Percentiles rank a stretch among this genome's conserved stretches.
Conservation (phyloP, 2,329 filamentous ascomycete genomes). For the Cladosporium colombiae region DNA sequence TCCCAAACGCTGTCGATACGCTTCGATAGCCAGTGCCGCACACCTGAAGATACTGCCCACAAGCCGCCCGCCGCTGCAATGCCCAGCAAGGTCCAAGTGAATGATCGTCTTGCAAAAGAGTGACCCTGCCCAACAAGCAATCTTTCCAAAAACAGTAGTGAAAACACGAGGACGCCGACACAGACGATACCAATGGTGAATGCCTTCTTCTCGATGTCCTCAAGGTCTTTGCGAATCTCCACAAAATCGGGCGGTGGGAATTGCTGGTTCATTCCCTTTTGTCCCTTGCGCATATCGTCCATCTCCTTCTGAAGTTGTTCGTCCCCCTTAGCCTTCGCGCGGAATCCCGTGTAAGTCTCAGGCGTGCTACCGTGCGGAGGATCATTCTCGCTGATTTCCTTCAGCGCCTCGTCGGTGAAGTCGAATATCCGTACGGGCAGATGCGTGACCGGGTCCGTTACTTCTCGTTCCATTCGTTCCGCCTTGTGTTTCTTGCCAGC, state of each 20-base stretch:
- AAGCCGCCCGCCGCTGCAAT: conserved; percentile 23
- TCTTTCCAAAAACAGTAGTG: conserved; percentile 32
- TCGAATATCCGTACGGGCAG: conserved; percentile 69
- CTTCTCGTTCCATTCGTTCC: conserved; percentile 56
- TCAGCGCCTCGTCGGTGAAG: conserved; percentile 64
- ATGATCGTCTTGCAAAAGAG: not conserved
- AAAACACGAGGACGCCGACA: conserved; percentile 33
- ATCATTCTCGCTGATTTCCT: conserved; percentile 49
- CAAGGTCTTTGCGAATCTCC: conserved; percentile 46
- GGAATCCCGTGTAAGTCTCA: conserved; percentile 48
- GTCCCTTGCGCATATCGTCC: conserved; percentile 43
- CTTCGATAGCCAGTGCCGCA: conserved; percentile 60
- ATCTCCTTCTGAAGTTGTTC: conserved; percentile 47
- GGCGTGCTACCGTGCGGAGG: conserved; percentile 43
- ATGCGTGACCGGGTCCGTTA: conserved; percentile 73
- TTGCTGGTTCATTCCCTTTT: conserved; percentile 50
- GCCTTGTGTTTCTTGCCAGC: conserved; percentile 51
- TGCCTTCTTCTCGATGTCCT: conserved; percentile 48
- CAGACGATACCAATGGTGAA: conserved; percentile 43
- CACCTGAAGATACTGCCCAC: conserved; percentile 28
- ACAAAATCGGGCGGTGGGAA: conserved; percentile 58
- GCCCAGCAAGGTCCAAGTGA: conserved; percentile 27
- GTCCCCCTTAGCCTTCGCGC: conserved; percentile 47
- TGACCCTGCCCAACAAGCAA: not conserved
- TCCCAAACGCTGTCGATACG: conserved; percentile 65